Evolutionary conservation across 139 green algal species (phyloP).

Genomic region (Nannochloris sp.): DNA sequence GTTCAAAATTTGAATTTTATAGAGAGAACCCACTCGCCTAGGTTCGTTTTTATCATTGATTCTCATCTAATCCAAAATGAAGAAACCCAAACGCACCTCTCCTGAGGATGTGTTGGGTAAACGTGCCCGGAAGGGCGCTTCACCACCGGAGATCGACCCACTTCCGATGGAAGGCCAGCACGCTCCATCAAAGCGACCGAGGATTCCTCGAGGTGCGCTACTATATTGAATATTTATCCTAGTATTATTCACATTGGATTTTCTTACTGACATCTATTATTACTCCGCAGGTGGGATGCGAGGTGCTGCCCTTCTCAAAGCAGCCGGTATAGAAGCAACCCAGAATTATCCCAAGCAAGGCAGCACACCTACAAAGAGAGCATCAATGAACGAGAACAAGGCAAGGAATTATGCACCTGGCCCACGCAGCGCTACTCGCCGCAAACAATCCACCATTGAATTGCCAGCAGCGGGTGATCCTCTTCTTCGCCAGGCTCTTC

Average conservation of each 20-base stretch:
- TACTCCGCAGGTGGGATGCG: constrained; percentile 4
- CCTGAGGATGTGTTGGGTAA: not conserved
- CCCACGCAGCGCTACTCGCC: not conserved
- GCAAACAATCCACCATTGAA: not conserved
- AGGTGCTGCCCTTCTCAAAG: constrained; percentile 9
- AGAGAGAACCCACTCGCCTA: too few relatives aligned
- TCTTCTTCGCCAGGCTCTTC: constrained; percentile 14
- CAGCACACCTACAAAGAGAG: too few relatives aligned
- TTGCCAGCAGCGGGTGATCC: not conserved
- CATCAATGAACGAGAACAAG: not conserved
- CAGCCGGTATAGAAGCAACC: not conserved
- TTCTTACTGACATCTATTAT: not conserved
- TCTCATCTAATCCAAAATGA: too few relatives aligned
- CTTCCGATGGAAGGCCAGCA: not conserved
- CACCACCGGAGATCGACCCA: not conserved
- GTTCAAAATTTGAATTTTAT: too few relatives aligned
- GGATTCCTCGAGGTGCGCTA: not conserved
- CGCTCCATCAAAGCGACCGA: not conserved
- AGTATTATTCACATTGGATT: not conserved
- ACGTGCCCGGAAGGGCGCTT: not conserved
- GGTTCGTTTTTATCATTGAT: too few relatives aligned
- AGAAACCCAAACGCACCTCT: not conserved
- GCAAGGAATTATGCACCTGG: not conserved
- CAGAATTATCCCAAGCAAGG: too few relatives aligned
- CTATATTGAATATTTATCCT: not conserved